Conservation (phyloP, 2,329 filamentous ascomycete genomes). For the Colletotrichum chlorophyti region DNA sequence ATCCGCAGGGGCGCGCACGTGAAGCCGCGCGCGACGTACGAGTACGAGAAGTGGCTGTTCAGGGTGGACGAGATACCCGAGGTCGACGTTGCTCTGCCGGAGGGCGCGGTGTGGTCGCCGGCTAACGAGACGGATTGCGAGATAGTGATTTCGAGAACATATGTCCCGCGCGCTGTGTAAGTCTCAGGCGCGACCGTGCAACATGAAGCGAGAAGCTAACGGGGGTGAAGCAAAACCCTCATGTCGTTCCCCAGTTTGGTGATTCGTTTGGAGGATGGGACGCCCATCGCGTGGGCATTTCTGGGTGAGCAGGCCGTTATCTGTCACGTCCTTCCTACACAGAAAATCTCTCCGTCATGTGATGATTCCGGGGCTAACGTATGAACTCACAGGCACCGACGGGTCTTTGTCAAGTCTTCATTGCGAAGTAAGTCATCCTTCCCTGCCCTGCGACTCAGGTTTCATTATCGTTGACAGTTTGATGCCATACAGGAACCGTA, state of each 20-base stretch:
- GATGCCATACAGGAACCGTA: conserved; percentile 51
- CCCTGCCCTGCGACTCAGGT: not conserved
- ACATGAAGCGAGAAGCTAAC: not conserved
- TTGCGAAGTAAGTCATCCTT: conserved; percentile 52
- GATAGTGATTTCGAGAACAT: conserved; percentile 60
- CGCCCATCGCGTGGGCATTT: conserved; percentile 70
- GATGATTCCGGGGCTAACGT: not conserved
- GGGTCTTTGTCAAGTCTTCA: conserved; percentile 67
- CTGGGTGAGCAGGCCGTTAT: conserved; percentile 49
- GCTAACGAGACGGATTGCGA: conserved; percentile 59
- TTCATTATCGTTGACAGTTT: not conserved
- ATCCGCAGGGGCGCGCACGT: conserved; percentile 30
- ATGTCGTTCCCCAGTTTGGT: conserved; percentile 52
- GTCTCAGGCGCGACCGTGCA: conserved; percentile 32
- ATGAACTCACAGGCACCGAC: conserved; percentile 55
- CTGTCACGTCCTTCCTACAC: no score
- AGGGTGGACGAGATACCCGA: conserved; percentile 50
- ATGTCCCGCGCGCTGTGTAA: conserved; percentile 62
- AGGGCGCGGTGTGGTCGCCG: conserved; percentile 62
- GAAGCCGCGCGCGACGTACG: conserved; percentile 33
- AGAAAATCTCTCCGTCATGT: no score
- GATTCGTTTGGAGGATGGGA: conserved; percentile 52
- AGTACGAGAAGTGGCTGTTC: conserved; percentile 67
- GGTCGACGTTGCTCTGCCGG: conserved; percentile 40
- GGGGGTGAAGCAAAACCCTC: conserved; percentile 46